Conservation (phyloP, 257 asterid genomes). For the Oldenlandia corymbosa region DNA sequence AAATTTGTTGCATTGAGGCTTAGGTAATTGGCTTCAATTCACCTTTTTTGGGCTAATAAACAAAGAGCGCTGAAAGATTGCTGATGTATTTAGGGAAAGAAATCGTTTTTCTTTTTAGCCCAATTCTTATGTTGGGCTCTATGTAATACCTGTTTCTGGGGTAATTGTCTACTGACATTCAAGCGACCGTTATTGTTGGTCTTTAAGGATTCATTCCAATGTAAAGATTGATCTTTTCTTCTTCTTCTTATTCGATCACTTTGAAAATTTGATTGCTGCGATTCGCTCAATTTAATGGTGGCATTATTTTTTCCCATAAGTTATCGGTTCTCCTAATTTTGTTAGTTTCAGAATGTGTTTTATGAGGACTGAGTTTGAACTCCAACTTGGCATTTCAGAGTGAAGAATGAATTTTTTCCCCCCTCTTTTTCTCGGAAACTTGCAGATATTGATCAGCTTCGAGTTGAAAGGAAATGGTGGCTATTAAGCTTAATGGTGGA, state of each 20-base stretch:
- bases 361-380: not conserved
- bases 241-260: no score
- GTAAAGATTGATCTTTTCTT: not conserved
- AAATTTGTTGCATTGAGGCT: not conserved
- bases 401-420: not conserved
- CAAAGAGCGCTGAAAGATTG: not conserved
- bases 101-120: not conserved
- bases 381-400: no score
- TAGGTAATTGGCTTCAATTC: not conserved
- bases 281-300: not conserved
- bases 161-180: no score
- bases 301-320: not conserved
- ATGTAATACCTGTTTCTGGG: no score
- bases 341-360: not conserved
- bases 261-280: not conserved
- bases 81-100: not conserved
- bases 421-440: not conserved
- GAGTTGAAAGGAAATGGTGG: conserved; percentile 7
- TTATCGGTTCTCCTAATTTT: not conserved
- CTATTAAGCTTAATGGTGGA: conserved; percentile 13
- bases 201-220: not conserved
- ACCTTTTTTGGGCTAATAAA: not conserved
- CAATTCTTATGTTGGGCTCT: not conserved
- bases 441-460: conserved; percentile 8
- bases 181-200: no score